phyloP scores from a whole-genome alignment of 75 land plant genomes.

The Sequoia sempervirens region DNA sequence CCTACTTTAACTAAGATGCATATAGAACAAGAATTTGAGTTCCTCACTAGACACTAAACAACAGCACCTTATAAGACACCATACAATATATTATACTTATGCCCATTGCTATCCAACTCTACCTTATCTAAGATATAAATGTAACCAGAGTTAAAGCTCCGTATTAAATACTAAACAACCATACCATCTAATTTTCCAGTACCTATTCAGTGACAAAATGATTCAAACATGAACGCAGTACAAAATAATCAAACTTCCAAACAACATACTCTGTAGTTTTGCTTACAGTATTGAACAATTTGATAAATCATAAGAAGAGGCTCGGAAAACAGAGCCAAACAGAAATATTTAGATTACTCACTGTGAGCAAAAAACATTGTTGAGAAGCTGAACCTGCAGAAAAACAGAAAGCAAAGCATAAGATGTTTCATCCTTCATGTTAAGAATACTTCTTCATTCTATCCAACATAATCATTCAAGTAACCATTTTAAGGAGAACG shows the following conservation, averaged over 20 bases:
- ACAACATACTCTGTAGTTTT: not conserved
- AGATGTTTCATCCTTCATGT: not conserved
- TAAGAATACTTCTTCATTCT: not conserved
- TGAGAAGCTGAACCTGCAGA: conserved; percentile 88
- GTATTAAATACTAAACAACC: not conserved
- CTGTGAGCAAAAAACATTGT: conserved; percentile 80
- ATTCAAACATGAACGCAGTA: not conserved
- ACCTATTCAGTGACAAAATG: too few relatives aligned
- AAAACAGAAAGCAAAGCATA: not conserved
- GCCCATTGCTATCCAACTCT: too few relatives aligned
- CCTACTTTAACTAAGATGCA: too few relatives aligned
- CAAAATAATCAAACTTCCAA: not conserved
- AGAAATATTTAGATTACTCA: conserved; percentile 29
- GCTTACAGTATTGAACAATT: not conserved
- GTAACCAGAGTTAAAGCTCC: too few relatives aligned
- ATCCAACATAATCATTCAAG: not conserved
- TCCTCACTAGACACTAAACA: too few relatives aligned
- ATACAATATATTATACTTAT: too few relatives aligned
- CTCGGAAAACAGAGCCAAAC: not conserved
- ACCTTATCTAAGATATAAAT: too few relatives aligned
- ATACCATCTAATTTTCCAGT: too few relatives aligned
- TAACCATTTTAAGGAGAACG: too few relatives aligned
- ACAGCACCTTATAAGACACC: too few relatives aligned
- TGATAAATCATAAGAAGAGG: not conserved
- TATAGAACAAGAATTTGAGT: too few relatives aligned